These are phyloP conservation scores for Saccharomyces hybrid DNA, from an alignment of 1,139 yeast genomes.

Conservation along the genomic window DNA sequence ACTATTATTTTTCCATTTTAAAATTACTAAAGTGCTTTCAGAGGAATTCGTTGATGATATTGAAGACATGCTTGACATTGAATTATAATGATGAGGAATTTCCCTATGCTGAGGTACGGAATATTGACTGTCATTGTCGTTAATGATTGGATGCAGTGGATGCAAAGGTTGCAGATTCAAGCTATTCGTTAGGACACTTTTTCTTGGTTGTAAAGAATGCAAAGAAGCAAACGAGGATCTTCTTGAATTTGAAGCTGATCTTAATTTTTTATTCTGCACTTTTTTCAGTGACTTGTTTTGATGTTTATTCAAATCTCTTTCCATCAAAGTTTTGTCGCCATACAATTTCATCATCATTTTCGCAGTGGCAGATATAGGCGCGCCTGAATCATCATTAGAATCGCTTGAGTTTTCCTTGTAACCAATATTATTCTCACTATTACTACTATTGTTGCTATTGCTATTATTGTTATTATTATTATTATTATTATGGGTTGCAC, in stretches of 20 bases:
- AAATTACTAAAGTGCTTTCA: background rate
- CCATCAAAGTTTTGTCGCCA: slow-evolving; percentile 10
- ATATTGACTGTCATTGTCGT: background rate
- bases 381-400: background rate
- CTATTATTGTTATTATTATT: slow-evolving; percentile 4
- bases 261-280: slow-evolving; percentile 1
- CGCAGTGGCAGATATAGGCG: slow-evolving; percentile 15
- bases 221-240: background rate
- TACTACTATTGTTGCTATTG: background rate
- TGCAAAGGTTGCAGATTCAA: slow-evolving; percentile 6
- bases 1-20: background rate
- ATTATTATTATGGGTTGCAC: slow-evolving; percentile 12
- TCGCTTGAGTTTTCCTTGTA: background rate
- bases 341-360: slow-evolving; percentile 15
- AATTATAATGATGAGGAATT: background rate
- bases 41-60: background rate
- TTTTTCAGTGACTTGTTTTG: slow-evolving; percentile 6
- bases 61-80: background rate
- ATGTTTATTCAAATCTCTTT: slow-evolving; percentile 2
- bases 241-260: background rate
- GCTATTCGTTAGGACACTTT: background rate
- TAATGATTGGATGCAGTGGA: slow-evolving; percentile 2
- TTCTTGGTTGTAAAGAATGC: background rate
- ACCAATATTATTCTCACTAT: slow-evolving; percentile 3
- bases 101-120: background rate